Conservation (phyloP, 352 stramenopile genomes). For the Pythium diclinum region DNA sequence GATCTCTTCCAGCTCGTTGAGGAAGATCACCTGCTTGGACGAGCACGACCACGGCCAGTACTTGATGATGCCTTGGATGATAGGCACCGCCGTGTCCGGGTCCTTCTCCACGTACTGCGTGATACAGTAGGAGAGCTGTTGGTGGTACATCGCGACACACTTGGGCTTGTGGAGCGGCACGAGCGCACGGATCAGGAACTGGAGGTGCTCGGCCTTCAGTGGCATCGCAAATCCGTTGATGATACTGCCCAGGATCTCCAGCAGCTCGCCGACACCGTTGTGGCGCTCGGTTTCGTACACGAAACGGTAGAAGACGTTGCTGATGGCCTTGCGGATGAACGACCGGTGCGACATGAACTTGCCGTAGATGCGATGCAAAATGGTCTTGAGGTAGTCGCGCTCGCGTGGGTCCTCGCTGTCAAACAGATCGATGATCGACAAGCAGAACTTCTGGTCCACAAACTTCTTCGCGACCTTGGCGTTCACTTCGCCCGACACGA, state of each 20-base stretch:
- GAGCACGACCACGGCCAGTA: slow-evolving; percentile 93
- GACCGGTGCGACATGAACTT: slow-evolving; percentile 98
- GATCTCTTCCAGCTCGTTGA: slow-evolving; percentile 99
- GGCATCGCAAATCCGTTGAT: slow-evolving; percentile 99
- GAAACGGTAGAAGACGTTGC: slow-evolving; percentile 98
- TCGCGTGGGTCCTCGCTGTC: slow-evolving; percentile 97
- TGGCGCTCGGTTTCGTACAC: slow-evolving; percentile 96
- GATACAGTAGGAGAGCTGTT: slow-evolving; percentile 99
- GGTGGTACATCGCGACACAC: slow-evolving; percentile 94
- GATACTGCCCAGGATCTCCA: slow-evolving; percentile 99
- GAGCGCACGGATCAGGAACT: slow-evolving; percentile 92
- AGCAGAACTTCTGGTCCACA: slow-evolving; percentile 94
- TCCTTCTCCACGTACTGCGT: slow-evolving; percentile 99
- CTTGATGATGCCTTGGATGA: slow-evolving; percentile 93
- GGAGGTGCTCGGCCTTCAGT: slow-evolving; percentile 96
- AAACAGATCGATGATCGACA: slow-evolving; percentile 80
- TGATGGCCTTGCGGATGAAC: slow-evolving; percentile 97
- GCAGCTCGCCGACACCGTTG: slow-evolving; percentile 95
- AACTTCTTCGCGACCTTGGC: slow-evolving; percentile 97
- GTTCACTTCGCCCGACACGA: slow-evolving; percentile 96
- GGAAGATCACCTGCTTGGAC: slow-evolving; percentile 92
- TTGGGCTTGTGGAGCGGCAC: slow-evolving; percentile 97
- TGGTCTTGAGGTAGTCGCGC: slow-evolving; percentile 99
- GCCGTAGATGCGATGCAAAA: slow-evolving; percentile 98
- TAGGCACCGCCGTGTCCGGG: slow-evolving; percentile 92